Conservation (phyloP, 345 rosid species). For the Geranium rotundifolium region DNA sequence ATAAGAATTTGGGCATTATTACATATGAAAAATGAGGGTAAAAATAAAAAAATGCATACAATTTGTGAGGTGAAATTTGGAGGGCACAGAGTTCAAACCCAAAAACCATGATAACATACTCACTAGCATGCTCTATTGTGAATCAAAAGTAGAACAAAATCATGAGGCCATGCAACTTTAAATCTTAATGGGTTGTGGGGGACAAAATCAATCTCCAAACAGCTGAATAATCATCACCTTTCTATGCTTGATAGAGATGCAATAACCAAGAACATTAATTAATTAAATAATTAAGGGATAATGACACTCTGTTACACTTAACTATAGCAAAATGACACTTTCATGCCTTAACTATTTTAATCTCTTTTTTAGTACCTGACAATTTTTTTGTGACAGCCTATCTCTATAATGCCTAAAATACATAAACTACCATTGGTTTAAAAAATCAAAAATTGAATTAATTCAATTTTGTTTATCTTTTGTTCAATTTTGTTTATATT, state of each 20-base stretch:
- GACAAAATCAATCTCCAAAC: conserved; percentile 83
- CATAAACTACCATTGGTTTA: too few relatives aligned
- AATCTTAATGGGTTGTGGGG: conserved; percentile 59
- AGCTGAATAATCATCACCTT: conserved; percentile 50
- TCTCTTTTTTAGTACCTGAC: too few relatives aligned
- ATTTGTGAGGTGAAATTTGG: conserved; percentile 30
- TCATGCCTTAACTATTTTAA: too few relatives aligned
- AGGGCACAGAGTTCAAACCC: conserved; percentile 41
- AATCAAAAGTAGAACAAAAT: conserved; percentile 57
- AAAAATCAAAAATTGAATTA: too few relatives aligned
- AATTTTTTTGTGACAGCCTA: too few relatives aligned
- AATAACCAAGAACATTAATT: conserved; percentile 23
- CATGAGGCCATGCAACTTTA: conserved; percentile 51
- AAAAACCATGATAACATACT: conserved; percentile 59
- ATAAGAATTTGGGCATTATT: neutral
- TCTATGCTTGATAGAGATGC: conserved; percentile 40
- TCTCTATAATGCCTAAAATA: too few relatives aligned
- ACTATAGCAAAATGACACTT: neutral
- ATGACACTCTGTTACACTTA: neutral
- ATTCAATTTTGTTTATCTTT: too few relatives aligned
- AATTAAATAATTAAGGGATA: neutral
- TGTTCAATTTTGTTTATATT: too few relatives aligned
- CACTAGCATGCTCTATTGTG: conserved; percentile 58
- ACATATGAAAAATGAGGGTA: neutral
- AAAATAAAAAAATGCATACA: conserved; percentile 1